Conservation (phyloP, 495 filamentous ascomycete genomes). For the Aspergillus mulundensis region DNA sequence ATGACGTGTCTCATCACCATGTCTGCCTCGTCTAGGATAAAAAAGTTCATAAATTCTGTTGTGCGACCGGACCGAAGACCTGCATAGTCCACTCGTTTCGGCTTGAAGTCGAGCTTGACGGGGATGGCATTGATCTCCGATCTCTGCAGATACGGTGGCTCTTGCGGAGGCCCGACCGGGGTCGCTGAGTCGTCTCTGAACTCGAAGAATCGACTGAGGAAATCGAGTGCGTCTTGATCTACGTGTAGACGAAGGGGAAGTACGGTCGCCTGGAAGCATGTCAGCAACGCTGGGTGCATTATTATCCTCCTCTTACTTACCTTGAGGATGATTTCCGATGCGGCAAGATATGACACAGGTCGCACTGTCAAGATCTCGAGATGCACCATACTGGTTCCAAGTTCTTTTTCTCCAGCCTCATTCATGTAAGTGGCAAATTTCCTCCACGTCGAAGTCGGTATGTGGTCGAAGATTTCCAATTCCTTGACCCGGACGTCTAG, state of each 20-base stretch:
- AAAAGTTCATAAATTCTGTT: slow-evolving; percentile 98
- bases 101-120: slow-evolving; percentile 92
- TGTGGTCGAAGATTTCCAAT: slow-evolving; percentile 88
- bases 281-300: neutral
- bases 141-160: slow-evolving; percentile 85
- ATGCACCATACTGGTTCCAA: slow-evolving; percentile 82
- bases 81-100: slow-evolving; percentile 91
- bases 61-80: slow-evolving; percentile 96
- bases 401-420: slow-evolving; percentile 79
- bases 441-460: slow-evolving; percentile 95
- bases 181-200: slow-evolving; percentile 78
- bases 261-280: slow-evolving; percentile 57
- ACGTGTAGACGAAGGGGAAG: slow-evolving; percentile 90
- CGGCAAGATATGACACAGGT: slow-evolving; percentile 76
- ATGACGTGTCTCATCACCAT: slow-evolving; percentile 86
- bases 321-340: slow-evolving; percentile 86
- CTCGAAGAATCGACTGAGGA: slow-evolving; percentile 94
- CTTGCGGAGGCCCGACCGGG: slow-evolving; percentile 49
- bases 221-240: slow-evolving; percentile 97
- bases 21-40: slow-evolving; percentile 83
- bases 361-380: slow-evolving; percentile 82
- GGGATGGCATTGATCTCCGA: slow-evolving; percentile 80
- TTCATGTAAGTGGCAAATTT: slow-evolving; percentile 94
- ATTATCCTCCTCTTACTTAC: slow-evolving; percentile 31
- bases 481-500: slow-evolving; percentile 78